Evolutionary conservation across 108 stramenopile genomes (phyloP), one percentile per base, ranked within the genome.

Genomic region (Schizochytrium sp.): DNA sequence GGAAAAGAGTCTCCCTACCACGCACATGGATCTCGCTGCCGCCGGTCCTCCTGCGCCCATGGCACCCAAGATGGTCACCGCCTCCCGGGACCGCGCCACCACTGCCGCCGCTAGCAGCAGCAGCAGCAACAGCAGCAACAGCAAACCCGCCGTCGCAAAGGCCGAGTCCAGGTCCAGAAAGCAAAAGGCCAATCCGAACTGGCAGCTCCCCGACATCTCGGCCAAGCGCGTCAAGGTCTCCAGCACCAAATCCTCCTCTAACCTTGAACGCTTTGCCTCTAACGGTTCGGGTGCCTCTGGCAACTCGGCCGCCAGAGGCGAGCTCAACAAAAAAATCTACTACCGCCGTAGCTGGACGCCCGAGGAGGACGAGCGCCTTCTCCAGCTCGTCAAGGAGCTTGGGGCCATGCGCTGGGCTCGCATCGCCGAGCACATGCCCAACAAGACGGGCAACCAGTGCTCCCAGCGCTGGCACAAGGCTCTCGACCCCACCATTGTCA

Each of bases 371-470:
- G 58, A 89, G 47, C 57, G 58, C 25, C 92, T 93, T 41, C 53
- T 87, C 23, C 60, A 93, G 57, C 92, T 93, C 55, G 93, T 93
- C 12, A 57, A 93, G 60, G 60, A 87, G 58, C 91, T 93, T 57
- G 92, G 92, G 10, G 89, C 92, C 10, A 87, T 90, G 57, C 91
- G 91, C 87, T 93, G 93, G 93, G 89, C 92, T 63, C 90, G 90
- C 89, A 88, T 93, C 44, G 89, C 92, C 18, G 91, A 93, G 59
- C 88, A 59, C 44, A 87, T 92, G 57, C 76, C 76, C n/a, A 91
- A 90, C 21, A 89, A 91, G 51, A 28, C 76, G 48, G 90, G 93
- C 48, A 93, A 92, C 25, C 92, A 92, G 51, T 53, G 45, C 76
- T 53, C 48, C 44, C 91, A 94, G 89, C 91, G 93, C 23, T 94